Evolutionary conservation across 1,284 basidiomycete genomes (phyloP), one percentile per base, ranked within the genome.

Genomic region (Coniferiporia sulphurascens): DNA sequence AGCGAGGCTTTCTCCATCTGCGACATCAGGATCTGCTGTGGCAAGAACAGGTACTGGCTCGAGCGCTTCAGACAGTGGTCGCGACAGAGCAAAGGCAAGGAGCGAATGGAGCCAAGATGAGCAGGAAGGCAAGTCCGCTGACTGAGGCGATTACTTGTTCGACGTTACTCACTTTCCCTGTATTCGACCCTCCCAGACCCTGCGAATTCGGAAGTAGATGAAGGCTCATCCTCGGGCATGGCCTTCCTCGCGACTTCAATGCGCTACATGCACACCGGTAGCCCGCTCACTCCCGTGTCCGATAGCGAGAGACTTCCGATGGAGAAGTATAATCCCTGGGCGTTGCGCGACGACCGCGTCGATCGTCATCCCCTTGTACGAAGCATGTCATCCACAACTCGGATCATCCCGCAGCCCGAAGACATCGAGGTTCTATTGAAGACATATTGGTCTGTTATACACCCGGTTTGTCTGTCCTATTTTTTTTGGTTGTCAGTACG

Each of bases 161-260:
- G 7, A 34, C 12, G 21, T 21, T 12, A 2, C 19, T 32, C 36
- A 48, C 49, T n/a, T 56, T n/a, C n/a, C 17, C 13, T 12, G 34
- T 27, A 3, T 46, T 19, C 2, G 8, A 17, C 19, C 8, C 5
- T 48, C 17, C 12, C 17, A 61, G 55, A 57, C 22, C 55, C 44
- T 22, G 41, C 55, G 6, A 55, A 56, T n/a, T 61, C 59, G 9
- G 59, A 61, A 27, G 22, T 62, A 36, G 61, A 62, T 19, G 61
- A 62, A n/a, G 61, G 61, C 38, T 62, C 61, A 15, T 62, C 61
- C 9, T 62, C 61, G 22, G 61, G 61, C 22, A 55, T 59, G 43
- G 58, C 61, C 48, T 62, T 62, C 38, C 61, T 62, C 32, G 61
- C 61, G 13, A 62, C 61, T 17, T 62, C 61, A 7, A 56, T 62